phyloP scores from a whole-genome alignment of 768 basidiomycete species.

The Amanita exitialis region DNA sequence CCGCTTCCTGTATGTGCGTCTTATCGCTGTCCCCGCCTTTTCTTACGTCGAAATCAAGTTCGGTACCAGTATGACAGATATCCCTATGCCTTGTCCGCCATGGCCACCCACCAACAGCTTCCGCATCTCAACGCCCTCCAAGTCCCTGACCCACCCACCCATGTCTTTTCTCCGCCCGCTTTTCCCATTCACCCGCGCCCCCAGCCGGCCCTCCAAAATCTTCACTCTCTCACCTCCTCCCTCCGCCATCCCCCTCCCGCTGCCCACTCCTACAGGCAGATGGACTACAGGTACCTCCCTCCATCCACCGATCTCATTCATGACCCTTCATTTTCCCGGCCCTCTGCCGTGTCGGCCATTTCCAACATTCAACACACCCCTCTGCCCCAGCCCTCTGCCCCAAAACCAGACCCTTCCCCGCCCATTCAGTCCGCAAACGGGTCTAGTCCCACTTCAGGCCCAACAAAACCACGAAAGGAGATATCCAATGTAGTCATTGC shows the following conservation, averaged over 20 bases:
- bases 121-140: conserved; percentile 37
- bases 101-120: conserved; percentile 27
- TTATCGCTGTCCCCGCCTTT: conserved; percentile 37
- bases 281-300: conserved; percentile 26
- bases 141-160: conserved; percentile 34
- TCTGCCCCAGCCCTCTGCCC: conserved; percentile 21
- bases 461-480: conserved; percentile 36
- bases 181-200: conserved; percentile 29
- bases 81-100: conserved; percentile 35
- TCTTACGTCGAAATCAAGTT: conserved; percentile 47
- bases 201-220: background rate
- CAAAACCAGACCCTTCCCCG: conserved; percentile 21
- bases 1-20: conserved; percentile 42
- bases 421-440: conserved; percentile 7
- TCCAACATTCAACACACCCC: background rate
- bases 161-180: conserved; percentile 28
- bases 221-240: background rate
- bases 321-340: conserved; percentile 31
- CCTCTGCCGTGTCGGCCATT: background rate
- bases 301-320: conserved; percentile 32
- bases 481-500: conserved; percentile 68
- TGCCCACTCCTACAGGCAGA: conserved; percentile 20
- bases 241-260: conserved; percentile 3
- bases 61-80: conserved; percentile 48
- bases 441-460: conserved; percentile 13